phyloP scores from a whole-genome alignment of 129 eudicot species.

The Flaveria robusta region DNA sequence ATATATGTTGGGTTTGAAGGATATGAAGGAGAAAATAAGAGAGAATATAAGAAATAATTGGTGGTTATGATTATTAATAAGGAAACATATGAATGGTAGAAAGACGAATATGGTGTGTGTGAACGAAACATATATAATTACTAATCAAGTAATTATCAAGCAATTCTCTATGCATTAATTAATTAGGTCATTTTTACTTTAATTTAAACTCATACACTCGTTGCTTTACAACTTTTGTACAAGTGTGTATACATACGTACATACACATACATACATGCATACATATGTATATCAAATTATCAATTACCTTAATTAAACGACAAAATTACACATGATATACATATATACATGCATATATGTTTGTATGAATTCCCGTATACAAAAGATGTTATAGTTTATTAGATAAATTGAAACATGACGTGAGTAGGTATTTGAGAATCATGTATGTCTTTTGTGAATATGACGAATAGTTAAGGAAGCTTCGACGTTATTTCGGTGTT shows the following conservation, averaged over 20 bases:
- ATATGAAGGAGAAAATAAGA: constrained; percentile 25
- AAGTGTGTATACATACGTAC: too few relatives aligned
- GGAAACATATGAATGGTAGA: constrained; percentile 48
- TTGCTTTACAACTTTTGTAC: too few relatives aligned
- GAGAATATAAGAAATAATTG: constrained; percentile 28
- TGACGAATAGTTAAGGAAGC: constrained; percentile 14
- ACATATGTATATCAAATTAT: too few relatives aligned
- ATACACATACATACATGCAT: neutral
- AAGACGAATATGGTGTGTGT: constrained; percentile 38
- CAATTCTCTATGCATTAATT: neutral
- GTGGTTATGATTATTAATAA: constrained; percentile 44
- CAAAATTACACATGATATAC: neutral
- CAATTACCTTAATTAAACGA: neutral
- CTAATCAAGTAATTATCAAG: neutral
- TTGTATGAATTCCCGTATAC: too few relatives aligned
- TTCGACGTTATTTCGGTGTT: constrained; percentile 24
- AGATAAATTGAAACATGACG: neutral
- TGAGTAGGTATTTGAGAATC: neutral
- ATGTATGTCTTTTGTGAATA: neutral
- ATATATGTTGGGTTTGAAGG: constrained; percentile 8
- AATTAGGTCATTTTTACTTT: too few relatives aligned
- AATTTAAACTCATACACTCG: too few relatives aligned
- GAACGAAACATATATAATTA: constrained; percentile 7
- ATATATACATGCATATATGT: neutral
- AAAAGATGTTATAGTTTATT: neutral